Percentiles rank a stretch among this genome's conserved stretches.
Conservation (phyloP, 331 rosid species). For the Prunus yedoensis region DNA sequence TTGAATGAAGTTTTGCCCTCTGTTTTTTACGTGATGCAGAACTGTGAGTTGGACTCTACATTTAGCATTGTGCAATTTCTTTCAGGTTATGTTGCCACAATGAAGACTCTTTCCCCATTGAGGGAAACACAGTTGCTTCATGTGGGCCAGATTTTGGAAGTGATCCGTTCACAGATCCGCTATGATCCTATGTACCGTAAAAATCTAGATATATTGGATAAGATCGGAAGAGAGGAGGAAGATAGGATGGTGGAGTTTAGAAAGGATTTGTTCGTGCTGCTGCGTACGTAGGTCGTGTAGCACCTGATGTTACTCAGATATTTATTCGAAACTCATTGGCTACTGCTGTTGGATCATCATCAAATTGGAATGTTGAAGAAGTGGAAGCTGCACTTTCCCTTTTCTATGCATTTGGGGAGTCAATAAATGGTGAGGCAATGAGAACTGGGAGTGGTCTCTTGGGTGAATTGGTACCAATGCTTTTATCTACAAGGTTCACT, state of each 20-base stretch:
- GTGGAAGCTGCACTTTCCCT: conserved; percentile 94
- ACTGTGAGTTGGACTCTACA: conserved; percentile 69
- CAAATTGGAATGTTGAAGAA: conserved; percentile 82
- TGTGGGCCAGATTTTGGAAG: conserved; percentile 83
- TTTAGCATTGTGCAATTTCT: conserved; percentile 84
- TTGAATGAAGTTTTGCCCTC: conserved; percentile 91
- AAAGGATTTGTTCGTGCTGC: conserved; percentile 84
- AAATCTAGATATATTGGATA: conserved; percentile 71
- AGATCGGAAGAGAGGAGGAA: conserved; percentile 91
- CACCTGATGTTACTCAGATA: conserved; percentile 69
- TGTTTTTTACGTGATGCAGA: conserved; percentile 72
- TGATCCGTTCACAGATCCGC: conserved; percentile 62
- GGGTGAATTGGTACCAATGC: conserved; percentile 74
- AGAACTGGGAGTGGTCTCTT: conserved; percentile 64
- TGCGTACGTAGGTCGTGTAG: conserved; percentile 90
- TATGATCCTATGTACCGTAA: conserved; percentile 66
- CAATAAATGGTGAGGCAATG: conserved; percentile 70
- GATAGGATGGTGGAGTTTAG: conserved; percentile 85
- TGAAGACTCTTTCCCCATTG: conserved; percentile 68
- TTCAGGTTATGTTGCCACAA: conserved; percentile 67
- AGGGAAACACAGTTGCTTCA: conserved; percentile 71
- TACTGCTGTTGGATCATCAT: conserved; percentile 61
- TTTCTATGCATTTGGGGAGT: conserved; percentile 90
- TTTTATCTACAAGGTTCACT: conserved; percentile 75
- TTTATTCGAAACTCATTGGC: conserved; percentile 69